A percentile compares a stretch with the other conserved stretches of the same genome.
phyloP scores from a whole-genome alignment of 2,329 filamentous ascomycete species.

The Colletotrichum sp. region DNA sequence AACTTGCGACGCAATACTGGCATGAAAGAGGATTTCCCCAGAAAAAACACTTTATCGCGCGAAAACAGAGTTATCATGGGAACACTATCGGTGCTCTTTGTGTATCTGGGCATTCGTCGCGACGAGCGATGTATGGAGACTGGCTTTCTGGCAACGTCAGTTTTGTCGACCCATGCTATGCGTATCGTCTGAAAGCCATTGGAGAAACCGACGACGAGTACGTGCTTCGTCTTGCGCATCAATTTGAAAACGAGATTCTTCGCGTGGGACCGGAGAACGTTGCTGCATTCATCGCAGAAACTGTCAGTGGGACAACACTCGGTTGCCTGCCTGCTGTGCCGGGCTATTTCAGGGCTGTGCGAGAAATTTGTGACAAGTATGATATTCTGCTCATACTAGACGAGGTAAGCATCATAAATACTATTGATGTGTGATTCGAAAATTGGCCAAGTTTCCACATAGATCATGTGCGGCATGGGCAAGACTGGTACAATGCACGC shows the following conservation, averaged over 20 bases:
- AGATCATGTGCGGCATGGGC: slow-evolving; percentile 67
- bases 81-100: slow-evolving; percentile 51
- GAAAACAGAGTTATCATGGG: slow-evolving; percentile 52
- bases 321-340: slow-evolving; percentile 53
- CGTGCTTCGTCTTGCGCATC: slow-evolving; percentile 27
- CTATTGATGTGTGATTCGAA: background rate
- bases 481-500: slow-evolving; percentile 64
- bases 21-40: slow-evolving; percentile 39
- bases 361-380: slow-evolving; percentile 56
- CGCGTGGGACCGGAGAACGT: slow-evolving; percentile 48
- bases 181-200: background rate
- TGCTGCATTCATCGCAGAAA: slow-evolving; percentile 53
- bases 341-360: slow-evolving; percentile 58
- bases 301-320: slow-evolving; percentile 49
- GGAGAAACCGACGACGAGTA: slow-evolving; percentile 42
- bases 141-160: background rate
- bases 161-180: background rate
- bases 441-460: background rate
- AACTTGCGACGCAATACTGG: slow-evolving; percentile 49
- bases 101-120: slow-evolving; percentile 32
- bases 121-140: slow-evolving; percentile 25
- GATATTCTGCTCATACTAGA: slow-evolving; percentile 59
- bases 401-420: background rate
- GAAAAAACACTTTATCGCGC: slow-evolving; percentile 42
- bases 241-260: slow-evolving; percentile 49